phyloP scores from a whole-genome alignment of 1,284 basidiomycete species.

The Pseudozyma pruni region DNA sequence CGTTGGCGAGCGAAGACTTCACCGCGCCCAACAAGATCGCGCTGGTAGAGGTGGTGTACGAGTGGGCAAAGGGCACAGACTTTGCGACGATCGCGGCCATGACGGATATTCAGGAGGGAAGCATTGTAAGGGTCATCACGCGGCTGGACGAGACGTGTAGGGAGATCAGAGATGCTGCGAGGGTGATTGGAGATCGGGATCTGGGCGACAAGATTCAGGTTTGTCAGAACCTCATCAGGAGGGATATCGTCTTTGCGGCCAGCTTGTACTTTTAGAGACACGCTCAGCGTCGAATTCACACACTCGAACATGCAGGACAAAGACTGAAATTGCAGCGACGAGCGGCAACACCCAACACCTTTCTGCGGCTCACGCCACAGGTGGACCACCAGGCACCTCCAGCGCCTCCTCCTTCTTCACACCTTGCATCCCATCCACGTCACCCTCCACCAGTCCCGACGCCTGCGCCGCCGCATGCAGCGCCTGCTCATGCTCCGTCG shows the following conservation, averaged over 20 bases:
- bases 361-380: constrained; percentile 14
- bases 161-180: constrained; percentile 94
- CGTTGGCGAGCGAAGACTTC: constrained; percentile 70
- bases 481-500: constrained; percentile 32
- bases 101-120: constrained; percentile 96
- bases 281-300: too few species aligned
- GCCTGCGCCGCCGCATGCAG: constrained; percentile 5
- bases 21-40: constrained; percentile 70
- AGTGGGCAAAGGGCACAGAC: constrained; percentile 98
- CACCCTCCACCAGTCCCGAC: neutral
- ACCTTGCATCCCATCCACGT: neutral
- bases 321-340: neutral
- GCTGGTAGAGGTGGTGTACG: constrained; percentile 93
- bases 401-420: constrained; percentile 15
- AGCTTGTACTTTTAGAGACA: constrained; percentile 59
- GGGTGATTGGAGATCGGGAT: constrained; percentile 95
- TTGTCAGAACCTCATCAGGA: constrained; percentile 83
- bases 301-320: neutral
- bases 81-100: constrained; percentile 92
- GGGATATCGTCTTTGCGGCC: constrained; percentile 66
- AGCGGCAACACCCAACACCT: neutral
- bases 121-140: constrained; percentile 95
- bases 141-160: constrained; percentile 95
- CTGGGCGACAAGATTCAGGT: constrained; percentile 98
- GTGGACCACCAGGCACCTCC: constrained; percentile 28